Conservation (phyloP, 805 yeast genomes). For the Nakazawaea populi region DNA sequence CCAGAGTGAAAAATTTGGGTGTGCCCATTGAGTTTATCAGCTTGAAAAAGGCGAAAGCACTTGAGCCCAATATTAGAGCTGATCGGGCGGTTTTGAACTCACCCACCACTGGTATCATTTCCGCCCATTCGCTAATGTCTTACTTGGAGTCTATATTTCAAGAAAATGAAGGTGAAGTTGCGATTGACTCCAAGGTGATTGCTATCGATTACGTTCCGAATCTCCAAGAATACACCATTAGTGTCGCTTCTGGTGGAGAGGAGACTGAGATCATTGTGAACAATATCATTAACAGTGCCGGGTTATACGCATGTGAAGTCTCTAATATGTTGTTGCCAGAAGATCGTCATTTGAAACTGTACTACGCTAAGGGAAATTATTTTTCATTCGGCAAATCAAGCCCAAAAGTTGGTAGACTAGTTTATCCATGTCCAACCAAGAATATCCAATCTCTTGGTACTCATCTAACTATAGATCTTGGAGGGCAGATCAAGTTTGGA, state of each 20-base stretch:
- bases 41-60: slow-evolving; percentile 31
- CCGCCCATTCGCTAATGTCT: slow-evolving; percentile 71
- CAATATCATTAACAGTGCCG: slow-evolving; percentile 72
- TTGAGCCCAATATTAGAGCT: slow-evolving; percentile 68
- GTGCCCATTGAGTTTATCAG: slow-evolving; percentile 58
- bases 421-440: slow-evolving; percentile 75
- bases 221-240: slow-evolving; percentile 20
- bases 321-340: slow-evolving; percentile 65
- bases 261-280: slow-evolving; percentile 41
- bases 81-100: slow-evolving; percentile 57
- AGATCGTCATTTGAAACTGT: slow-evolving; percentile 50
- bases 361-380: slow-evolving; percentile 83
- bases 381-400: slow-evolving; percentile 46
- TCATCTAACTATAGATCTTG: slow-evolving; percentile 78
- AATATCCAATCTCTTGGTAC: slow-evolving; percentile 78
- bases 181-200: slow-evolving; percentile 53
- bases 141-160: slow-evolving; percentile 52
- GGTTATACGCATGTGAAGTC: slow-evolving; percentile 66
- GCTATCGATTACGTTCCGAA: slow-evolving; percentile 26
- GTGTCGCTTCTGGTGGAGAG: slow-evolving; percentile 23
- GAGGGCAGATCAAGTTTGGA: slow-evolving; percentile 77
- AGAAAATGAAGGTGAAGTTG: slow-evolving; percentile 56
- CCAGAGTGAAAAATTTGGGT: slow-evolving; percentile 36
- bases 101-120: slow-evolving; percentile 80
- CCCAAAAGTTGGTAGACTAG: slow-evolving; percentile 47